These are phyloP conservation scores for Pythium inflatum DNA, from an alignment of 352 stramenopile genomes.

Conservation along the genomic window DNA sequence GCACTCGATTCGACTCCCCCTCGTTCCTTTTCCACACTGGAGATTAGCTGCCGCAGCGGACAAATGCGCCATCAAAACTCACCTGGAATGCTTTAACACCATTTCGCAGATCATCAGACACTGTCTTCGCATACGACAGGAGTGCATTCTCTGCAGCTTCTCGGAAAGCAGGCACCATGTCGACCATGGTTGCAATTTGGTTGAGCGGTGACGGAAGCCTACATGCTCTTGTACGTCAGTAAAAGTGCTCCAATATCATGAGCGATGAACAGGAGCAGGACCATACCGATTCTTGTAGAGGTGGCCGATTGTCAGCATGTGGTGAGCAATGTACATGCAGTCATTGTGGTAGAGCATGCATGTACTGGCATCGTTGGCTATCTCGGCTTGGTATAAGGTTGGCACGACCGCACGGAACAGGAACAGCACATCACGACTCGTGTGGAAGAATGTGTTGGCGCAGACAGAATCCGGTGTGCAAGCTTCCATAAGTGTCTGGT, in stretches of 20 bases:
- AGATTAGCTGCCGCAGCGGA: background rate
- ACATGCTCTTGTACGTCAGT: too few species aligned
- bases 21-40: slow-evolving; percentile 4
- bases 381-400: slow-evolving; percentile 68
- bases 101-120: slow-evolving; percentile 52
- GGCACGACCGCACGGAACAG: slow-evolving; percentile 72
- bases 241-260: too few species aligned
- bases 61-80: slow-evolving; percentile 12
- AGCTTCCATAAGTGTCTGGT: slow-evolving; percentile 68
- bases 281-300: slow-evolving; percentile 75
- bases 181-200: slow-evolving; percentile 74
- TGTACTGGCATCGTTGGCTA: slow-evolving; percentile 60
- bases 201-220: slow-evolving; percentile 62
- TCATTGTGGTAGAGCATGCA: slow-evolving; percentile 89
- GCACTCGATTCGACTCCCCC: slow-evolving; percentile 24
- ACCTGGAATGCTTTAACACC: slow-evolving; percentile 52
- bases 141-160: slow-evolving; percentile 64
- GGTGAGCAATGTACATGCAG: slow-evolving; percentile 78
- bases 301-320: slow-evolving; percentile 78
- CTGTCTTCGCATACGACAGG: slow-evolving; percentile 42
- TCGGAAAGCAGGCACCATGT: slow-evolving; percentile 75
- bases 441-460: slow-evolving; percentile 76
- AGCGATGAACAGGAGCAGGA: too few species aligned
- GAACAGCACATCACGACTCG: slow-evolving; percentile 74
- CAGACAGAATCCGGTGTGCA: slow-evolving; percentile 48